Conservation (phyloP, 352 stramenopile species). For the Phytophthora foliorum region DNA sequence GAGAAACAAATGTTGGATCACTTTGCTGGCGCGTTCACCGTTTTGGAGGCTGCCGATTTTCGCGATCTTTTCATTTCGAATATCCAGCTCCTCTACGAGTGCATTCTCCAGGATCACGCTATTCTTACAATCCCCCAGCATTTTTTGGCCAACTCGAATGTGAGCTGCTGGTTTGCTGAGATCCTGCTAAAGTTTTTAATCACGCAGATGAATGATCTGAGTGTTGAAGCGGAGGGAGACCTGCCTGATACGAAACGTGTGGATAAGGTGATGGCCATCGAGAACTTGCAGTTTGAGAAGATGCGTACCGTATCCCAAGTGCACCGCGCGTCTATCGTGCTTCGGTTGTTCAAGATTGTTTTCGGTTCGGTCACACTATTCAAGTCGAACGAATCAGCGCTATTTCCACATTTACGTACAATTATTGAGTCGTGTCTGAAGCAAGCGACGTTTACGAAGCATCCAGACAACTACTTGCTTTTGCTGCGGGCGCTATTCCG, state of each 20-base stretch:
- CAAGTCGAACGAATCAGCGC: conserved; percentile 95
- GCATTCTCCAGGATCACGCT: conserved; percentile 94
- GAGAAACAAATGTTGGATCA: conserved; percentile 97
- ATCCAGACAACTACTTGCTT: conserved; percentile 96
- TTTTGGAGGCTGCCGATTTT: conserved; percentile 96
- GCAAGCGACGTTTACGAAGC: conserved; percentile 90
- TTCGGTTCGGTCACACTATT: conserved; percentile 97
- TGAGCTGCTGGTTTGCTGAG: conserved; percentile 95
- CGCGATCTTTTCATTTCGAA: conserved; percentile 91
- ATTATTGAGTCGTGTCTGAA: conserved; percentile 95
- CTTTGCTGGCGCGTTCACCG: conserved; percentile 97
- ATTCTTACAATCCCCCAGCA: conserved; percentile 96
- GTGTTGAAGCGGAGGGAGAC: conserved; percentile 81
- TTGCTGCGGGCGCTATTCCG: conserved; percentile 96
- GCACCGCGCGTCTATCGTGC: conserved; percentile 88
- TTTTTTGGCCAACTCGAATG: conserved; percentile 95
- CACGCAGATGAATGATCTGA: conserved; percentile 94
- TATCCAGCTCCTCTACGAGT: conserved; percentile 92
- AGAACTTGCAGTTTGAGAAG: conserved; percentile 79
- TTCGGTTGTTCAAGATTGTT: conserved; percentile 96
- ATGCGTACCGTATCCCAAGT: conserved; percentile 79
- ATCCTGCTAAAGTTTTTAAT: conserved; percentile 97
- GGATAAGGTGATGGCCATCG: conserved; percentile 81
- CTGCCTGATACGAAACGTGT: conserved; percentile 80
- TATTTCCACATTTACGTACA: conserved; percentile 94